Conservation (phyloP, 495 filamentous ascomycete species). For the Barbatosphaeria neglecta region DNA sequence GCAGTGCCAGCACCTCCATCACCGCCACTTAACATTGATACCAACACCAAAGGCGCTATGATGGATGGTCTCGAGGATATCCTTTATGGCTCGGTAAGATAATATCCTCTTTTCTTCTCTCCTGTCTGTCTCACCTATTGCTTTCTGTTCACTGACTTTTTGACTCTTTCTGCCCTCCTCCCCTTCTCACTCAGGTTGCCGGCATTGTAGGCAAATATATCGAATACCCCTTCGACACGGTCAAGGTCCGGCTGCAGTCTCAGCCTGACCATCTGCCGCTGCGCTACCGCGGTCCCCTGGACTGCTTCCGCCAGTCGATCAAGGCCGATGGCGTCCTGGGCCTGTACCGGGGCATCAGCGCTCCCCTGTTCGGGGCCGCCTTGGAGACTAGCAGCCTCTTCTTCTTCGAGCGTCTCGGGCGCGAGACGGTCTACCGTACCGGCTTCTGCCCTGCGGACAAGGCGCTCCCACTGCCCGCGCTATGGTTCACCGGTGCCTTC, state of each 20-base stretch:
- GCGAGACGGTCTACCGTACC: constrained; percentile 43
- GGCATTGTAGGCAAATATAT: constrained; percentile 91
- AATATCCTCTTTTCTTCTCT: neutral
- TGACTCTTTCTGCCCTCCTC: no score
- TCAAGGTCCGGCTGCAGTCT: constrained; percentile 74
- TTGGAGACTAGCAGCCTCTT: constrained; percentile 91
- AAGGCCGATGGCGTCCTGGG: constrained; percentile 62
- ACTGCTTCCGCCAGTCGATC: constrained; percentile 85
- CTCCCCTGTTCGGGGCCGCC: constrained; percentile 82
- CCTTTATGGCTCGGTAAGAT: constrained; percentile 67
- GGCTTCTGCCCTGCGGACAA: constrained; percentile 38
- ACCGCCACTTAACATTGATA: constrained; percentile 1
- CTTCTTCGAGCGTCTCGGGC: constrained; percentile 67
- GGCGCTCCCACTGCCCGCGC: constrained; percentile 55
- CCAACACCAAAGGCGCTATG: constrained; percentile 29
- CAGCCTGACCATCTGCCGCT: constrained; percentile 76
- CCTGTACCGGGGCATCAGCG: constrained; percentile 87
- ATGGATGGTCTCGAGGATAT: constrained; percentile 71
- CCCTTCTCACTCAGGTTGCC: constrained; percentile 45
- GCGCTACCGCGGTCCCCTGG: constrained; percentile 75
- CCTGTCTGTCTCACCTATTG: no score
- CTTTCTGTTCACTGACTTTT: no score
- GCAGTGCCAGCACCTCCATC: constrained; percentile 1
- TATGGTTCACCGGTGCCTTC: constrained; percentile 67
- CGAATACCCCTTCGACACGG: constrained; percentile 97